phyloP scores from a whole-genome alignment of 2,329 filamentous ascomycete species.

The Tothia fuscella region DNA sequence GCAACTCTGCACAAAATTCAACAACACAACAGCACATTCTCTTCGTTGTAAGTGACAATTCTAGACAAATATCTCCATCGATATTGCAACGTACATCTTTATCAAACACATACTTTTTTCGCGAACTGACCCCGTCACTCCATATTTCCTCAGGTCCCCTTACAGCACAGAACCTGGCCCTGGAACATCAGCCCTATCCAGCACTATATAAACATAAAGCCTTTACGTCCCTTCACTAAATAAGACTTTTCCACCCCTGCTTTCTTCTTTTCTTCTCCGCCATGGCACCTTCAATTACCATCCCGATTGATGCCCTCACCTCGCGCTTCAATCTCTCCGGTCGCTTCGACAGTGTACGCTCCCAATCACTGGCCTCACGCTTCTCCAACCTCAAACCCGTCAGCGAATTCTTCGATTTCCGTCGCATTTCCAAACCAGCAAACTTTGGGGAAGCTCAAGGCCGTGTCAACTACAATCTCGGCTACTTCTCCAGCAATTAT shows the following conservation, averaged over 20 bases:
- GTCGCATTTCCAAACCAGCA: slow-evolving; percentile 85
- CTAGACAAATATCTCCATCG: no score
- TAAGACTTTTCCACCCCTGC: slow-evolving; percentile 7
- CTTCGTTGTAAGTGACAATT: no score
- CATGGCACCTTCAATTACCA: slow-evolving; percentile 48
- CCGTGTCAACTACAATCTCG: slow-evolving; percentile 91
- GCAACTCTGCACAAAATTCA: no score
- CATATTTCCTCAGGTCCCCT: no score
- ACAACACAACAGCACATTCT: no score
- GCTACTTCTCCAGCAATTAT: slow-evolving; percentile 98
- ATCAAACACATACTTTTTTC: no score
- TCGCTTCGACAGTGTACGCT: slow-evolving; percentile 72
- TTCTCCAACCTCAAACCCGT: slow-evolving; percentile 89
- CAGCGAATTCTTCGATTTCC: slow-evolving; percentile 90
- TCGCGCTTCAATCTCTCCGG: slow-evolving; percentile 78
- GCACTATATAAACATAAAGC: background rate
- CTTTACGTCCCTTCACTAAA: slow-evolving; percentile 7
- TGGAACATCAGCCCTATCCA: slow-evolving; percentile 12
- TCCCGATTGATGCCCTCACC: slow-evolving; percentile 83
- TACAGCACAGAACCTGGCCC: no score
- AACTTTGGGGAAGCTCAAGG: slow-evolving; percentile 87
- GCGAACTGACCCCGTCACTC: no score
- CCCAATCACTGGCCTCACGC: slow-evolving; percentile 64
- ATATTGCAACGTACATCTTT: no score
- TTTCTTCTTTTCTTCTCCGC: background rate